Evolutionary conservation across 164 flowering plant species (phyloP), one percentile per base, ranked within the genome.

Genomic region (Nymphaea thermarum): DNA sequence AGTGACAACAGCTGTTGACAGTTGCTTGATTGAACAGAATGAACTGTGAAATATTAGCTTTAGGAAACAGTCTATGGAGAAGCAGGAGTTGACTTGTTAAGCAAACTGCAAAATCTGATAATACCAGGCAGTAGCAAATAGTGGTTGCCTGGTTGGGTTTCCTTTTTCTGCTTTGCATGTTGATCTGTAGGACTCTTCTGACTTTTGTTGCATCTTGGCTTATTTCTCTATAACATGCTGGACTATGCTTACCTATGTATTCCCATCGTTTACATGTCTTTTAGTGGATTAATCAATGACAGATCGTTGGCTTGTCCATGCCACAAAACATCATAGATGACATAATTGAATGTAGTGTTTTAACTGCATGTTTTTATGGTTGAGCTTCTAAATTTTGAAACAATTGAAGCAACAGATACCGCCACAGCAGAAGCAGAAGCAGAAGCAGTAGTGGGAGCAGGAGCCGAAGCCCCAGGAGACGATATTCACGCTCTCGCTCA

Each of bases 381-480:
- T 51, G 57, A 51, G 8, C 12, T 51, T 51, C 57, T 51, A 15
- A 51, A 51, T 15, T 8, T 51, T 51, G 14, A 51, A 8, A 8
- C 14, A 3, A 7, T 4, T 17, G 51, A 59, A 66, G 73, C 78
- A 84, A 87, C 75, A 83, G 86, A 73, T 72, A 79, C 73, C 73
- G 80, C n/a, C 79, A 76, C 43, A 86, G 97, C 61, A 64, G 68
- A 65, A 72, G 68, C 36, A n/a, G 68, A 65, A 72, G 68, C 36
- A n/a, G 70, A 66, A 67, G 41, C 44, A 6, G 45, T 11, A 63
- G 72, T n/a, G 15, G 12, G n/a, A 62, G 64, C 64, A 71, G 85
- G 72, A 81, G 86, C 73, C 79, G 81, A 82, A 78, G 86, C 66
- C 85, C 90, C n/a, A 77, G 85, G 55, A 85, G 89, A 73, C 42